Evolutionary conservation across 805 yeast genomes (phyloP).

Genomic region (Saccharomyces paradoxus): DNA sequence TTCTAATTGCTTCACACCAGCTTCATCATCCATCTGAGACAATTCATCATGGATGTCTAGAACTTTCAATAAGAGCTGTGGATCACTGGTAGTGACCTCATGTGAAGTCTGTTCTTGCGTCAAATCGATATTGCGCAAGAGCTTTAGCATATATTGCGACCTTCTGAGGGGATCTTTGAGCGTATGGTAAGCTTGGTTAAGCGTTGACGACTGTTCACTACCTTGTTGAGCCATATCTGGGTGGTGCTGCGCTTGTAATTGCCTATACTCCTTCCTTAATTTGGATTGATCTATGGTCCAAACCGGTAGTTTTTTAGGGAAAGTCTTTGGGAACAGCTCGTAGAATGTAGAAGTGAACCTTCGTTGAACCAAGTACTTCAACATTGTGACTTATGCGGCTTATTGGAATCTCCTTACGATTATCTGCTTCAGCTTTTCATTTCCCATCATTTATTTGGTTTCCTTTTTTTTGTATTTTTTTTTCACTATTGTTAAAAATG

Average conservation of each 20-base stretch:
- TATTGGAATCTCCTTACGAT: background rate
- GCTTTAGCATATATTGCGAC: slow-evolving; percentile 49
- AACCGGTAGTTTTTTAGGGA: slow-evolving; percentile 60
- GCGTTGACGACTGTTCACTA: slow-evolving; percentile 36
- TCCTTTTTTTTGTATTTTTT: background rate
- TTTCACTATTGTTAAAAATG: background rate
- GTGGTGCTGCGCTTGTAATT: slow-evolving; percentile 64
- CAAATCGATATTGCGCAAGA: slow-evolving; percentile 43
- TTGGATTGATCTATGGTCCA: slow-evolving; percentile 49
- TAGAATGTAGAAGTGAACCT: slow-evolving; percentile 37
- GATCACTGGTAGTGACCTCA: slow-evolving; percentile 39
- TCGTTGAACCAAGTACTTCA: background rate
- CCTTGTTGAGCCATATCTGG: slow-evolving; percentile 52
- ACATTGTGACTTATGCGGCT: background rate
- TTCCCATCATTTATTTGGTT: background rate
- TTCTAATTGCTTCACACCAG: slow-evolving; percentile 47
- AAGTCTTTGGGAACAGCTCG: slow-evolving; percentile 65
- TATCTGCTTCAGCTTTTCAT: background rate
- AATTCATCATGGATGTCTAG: slow-evolving; percentile 79
- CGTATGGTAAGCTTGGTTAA: slow-evolving; percentile 74
- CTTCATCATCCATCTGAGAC: slow-evolving; percentile 53
- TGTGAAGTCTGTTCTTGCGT: slow-evolving; percentile 49
- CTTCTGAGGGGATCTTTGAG: slow-evolving; percentile 63
- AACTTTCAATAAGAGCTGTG: slow-evolving; percentile 61
- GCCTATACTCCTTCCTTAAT: slow-evolving; percentile 68